Base-by-base conservation (phyloP, 2,329 filamentous ascomycete genomes). In the Neopestalotiopsis sp. region DNA sequence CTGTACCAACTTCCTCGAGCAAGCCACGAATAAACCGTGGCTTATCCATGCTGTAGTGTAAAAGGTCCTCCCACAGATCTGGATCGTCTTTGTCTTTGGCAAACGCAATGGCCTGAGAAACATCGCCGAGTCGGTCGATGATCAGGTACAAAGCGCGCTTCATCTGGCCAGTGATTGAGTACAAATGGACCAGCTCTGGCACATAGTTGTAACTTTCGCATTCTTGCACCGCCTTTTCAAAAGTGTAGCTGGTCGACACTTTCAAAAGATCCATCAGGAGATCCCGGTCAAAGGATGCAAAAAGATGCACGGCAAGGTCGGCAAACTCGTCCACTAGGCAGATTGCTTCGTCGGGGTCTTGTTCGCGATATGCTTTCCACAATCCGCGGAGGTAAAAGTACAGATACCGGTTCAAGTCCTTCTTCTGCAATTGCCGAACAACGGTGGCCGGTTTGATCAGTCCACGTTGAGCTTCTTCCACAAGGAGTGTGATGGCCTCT, bases 11-110 rank as follows among this genome's bases (percentile, higher is more conserved):
- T 81, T 98, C 94, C 75, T 97, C 94, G 0, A 99, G 88, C 3
- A 99, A 84, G 0, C 93, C 95, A 13, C 94, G 91, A 73, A 99
- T 98, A 81, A 99, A 99, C 56, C 90, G 90, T 0, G 96, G 96
- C 77, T 98, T 97, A 81, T 98, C 94, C 96, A 99, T 98, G 70
- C 93, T 95, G 80, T 98, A 98, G 74, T 95, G 90, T 5, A 99
- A 88, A 7, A 99, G 86, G 76, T 98, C 95, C 72, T 97, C 93
- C 96, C 96, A 99, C 0, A 99, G 86, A 74, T 98, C 95, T 0
- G 91, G 90, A 75, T 98, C 95, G 71, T 96, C 91, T 77, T 98
- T 94, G 71, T 95, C 92, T 79, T 98, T 98, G 67, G 94, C 95
- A 76, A 99, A 99, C 1, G 92, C 88, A 73, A 99, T 99, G 9